phyloP scores from a whole-genome alignment of 192 early-diverging fungal species.

The Gaertneriomyces sp. region DNA sequence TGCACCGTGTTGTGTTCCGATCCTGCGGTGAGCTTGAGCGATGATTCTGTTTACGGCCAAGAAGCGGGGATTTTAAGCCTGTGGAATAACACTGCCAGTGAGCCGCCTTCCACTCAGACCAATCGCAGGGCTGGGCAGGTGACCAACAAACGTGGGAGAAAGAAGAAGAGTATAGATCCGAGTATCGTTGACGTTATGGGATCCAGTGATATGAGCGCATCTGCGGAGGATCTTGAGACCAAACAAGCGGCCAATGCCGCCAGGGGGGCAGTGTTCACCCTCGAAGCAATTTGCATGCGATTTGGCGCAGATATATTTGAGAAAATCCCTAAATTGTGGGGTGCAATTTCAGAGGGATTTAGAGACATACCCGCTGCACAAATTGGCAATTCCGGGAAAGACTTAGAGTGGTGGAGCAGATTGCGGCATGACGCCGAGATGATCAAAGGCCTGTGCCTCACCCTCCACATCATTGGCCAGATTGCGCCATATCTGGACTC shows the following conservation, averaged over 20 bases:
- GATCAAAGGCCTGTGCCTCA: conserved; percentile 49
- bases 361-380: conserved; percentile 27
- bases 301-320: conserved; percentile 69
- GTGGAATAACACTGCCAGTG: background rate
- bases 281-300: conserved; percentile 58
- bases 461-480: conserved; percentile 67
- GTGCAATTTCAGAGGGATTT: conserved; percentile 49
- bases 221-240: conserved; percentile 16
- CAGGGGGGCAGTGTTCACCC: conserved; percentile 43
- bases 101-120: background rate
- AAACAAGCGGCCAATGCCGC: conserved; percentile 26
- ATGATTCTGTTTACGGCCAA: conserved; percentile 17
- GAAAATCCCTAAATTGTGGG: conserved; percentile 69
- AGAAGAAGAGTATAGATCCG: background rate
- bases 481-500: conserved; percentile 56
- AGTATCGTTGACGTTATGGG: background rate
- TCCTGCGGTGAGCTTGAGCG: conserved; percentile 35
- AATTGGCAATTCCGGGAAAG: conserved; percentile 22
- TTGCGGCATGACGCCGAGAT: conserved; percentile 31
- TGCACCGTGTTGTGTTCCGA: conserved; percentile 82
- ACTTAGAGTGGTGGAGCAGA: background rate
- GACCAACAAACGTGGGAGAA: background rate
- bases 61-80: conserved; percentile 25
- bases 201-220: conserved; percentile 14
- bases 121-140: background rate